Evolutionary conservation across 352 stramenopile species (phyloP).

Genomic region (Phytophthora foliorum): DNA sequence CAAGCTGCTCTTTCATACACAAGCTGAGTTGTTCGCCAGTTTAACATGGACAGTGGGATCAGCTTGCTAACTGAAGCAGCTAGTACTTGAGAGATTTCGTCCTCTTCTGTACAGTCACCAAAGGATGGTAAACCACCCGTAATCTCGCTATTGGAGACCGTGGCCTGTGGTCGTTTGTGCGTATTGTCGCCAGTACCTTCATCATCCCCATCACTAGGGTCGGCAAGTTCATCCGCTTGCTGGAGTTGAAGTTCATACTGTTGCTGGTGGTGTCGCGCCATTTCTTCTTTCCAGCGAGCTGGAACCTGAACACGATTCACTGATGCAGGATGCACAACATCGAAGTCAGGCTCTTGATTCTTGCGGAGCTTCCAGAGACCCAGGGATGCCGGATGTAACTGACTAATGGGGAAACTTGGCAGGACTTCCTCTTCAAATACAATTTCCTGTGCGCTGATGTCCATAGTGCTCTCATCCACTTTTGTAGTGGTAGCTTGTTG

Average conservation of each 20-base stretch:
- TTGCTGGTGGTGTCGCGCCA: slow-evolving; percentile 35
- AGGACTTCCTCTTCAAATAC: slow-evolving; percentile 48
- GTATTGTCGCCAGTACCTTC: slow-evolving; percentile 28
- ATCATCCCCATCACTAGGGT: slow-evolving; percentile 34
- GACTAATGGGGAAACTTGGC: slow-evolving; percentile 40
- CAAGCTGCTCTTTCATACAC: slow-evolving; percentile 67
- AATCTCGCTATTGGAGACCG: slow-evolving; percentile 37
- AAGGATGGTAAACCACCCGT: slow-evolving; percentile 51
- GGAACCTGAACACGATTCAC: slow-evolving; percentile 35
- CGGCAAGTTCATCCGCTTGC: slow-evolving; percentile 33
- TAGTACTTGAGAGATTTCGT: slow-evolving; percentile 75
- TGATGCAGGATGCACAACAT: slow-evolving; percentile 57
- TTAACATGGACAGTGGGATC: slow-evolving; percentile 68
- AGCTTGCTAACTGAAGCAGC: slow-evolving; percentile 62
- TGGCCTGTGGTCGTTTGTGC: slow-evolving; percentile 17
- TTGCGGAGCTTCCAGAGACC: slow-evolving; percentile 72
- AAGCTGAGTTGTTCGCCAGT: slow-evolving; percentile 74
- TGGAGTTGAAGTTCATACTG: slow-evolving; percentile 42
- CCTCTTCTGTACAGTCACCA: slow-evolving; percentile 68
- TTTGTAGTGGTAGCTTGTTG: slow-evolving; percentile 21
- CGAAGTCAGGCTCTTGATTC: slow-evolving; percentile 52
- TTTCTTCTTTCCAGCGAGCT: slow-evolving; percentile 60
- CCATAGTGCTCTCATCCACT: slow-evolving; percentile 22
- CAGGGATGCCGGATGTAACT: slow-evolving; percentile 71
- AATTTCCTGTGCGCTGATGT: slow-evolving; percentile 24